Conservation (phyloP, 192 early-diverging fungal species). For the Coemansia sp. region DNA sequence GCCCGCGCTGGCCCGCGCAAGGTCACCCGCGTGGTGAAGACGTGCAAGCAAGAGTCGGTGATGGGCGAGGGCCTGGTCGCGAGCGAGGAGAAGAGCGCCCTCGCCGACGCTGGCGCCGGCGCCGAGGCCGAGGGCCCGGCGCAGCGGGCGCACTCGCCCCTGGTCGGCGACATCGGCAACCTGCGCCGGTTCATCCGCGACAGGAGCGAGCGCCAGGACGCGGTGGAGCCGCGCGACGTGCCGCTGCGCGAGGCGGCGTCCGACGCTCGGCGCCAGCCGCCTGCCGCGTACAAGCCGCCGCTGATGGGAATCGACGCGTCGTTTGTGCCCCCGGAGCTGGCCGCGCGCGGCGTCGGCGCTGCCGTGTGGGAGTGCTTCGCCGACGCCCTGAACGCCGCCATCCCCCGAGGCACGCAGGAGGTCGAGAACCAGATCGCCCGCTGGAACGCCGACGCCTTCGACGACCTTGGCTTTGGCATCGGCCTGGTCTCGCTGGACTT, state of each 20-base stretch:
- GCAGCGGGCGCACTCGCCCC: background rate
- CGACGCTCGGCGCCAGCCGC: constrained; percentile 1
- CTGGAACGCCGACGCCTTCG: constrained; percentile 19
- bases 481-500: constrained; percentile 2
- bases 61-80: constrained; percentile 16
- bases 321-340: constrained; percentile 15
- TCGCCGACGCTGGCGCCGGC: background rate
- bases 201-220: constrained; percentile 4
- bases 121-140: background rate
- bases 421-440: constrained; percentile 9
- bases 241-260: constrained; percentile 3
- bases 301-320: constrained; percentile 11
- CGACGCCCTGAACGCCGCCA: constrained; percentile 14
- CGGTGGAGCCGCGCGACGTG: constrained; percentile 11
- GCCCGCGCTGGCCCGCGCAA: background rate
- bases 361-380: constrained; percentile 15
- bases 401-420: constrained; percentile 10
- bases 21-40: constrained; percentile 18
- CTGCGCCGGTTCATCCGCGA: constrained; percentile 1
- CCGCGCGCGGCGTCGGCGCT: background rate
- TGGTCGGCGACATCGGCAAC: constrained; percentile 9
- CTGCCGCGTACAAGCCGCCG: constrained; percentile 10
- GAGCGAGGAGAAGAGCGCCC: constrained; percentile 4
- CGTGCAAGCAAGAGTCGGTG: constrained; percentile 11
- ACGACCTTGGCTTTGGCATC: constrained; percentile 9